phyloP scores from a whole-genome alignment of 176 grass and related monocot species.

The Eleusine indica region DNA sequence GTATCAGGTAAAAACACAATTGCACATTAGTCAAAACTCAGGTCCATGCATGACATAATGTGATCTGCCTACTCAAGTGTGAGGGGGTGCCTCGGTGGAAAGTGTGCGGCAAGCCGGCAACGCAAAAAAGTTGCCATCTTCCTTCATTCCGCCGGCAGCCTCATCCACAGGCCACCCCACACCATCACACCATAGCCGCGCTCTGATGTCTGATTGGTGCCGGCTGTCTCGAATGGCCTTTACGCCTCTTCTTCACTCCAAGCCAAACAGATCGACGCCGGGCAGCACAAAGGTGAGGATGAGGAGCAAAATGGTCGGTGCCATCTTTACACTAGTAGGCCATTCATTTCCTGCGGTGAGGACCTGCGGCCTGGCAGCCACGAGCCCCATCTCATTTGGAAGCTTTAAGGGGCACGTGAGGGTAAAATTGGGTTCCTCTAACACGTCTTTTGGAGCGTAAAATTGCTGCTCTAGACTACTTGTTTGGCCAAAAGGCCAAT shows the following conservation, averaged over 20 bases:
- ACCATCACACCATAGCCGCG: neutral
- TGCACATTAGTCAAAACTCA: neutral
- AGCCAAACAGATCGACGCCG: neutral
- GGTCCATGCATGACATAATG: neutral
- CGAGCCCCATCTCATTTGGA: constrained; percentile 2
- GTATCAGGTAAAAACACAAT: too few species aligned
- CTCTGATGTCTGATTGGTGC: neutral
- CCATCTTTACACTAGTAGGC: constrained; percentile 12
- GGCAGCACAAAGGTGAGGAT: constrained; percentile 7
- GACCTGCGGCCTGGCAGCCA: neutral
- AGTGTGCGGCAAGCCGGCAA: neutral
- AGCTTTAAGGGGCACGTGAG: constrained; percentile 14
- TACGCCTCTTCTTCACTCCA: neutral
- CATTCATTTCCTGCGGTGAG: constrained; percentile 38
- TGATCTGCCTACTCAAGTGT: neutral
- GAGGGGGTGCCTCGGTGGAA: constrained; percentile 11
- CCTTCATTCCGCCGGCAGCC: neutral
- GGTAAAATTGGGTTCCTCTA: too few species aligned
- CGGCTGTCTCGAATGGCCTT: neutral
- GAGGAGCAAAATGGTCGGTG: constrained; percentile 16
- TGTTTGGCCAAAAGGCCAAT: neutral
- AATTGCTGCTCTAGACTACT: neutral
- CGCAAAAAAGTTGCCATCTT: neutral
- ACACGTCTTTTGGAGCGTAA: too few species aligned
- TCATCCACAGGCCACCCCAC: too few species aligned